These are phyloP conservation scores for peach (Prunus persica) DNA, from an alignment of 306 rosid genomes.

Conservation along the genomic window DNA sequence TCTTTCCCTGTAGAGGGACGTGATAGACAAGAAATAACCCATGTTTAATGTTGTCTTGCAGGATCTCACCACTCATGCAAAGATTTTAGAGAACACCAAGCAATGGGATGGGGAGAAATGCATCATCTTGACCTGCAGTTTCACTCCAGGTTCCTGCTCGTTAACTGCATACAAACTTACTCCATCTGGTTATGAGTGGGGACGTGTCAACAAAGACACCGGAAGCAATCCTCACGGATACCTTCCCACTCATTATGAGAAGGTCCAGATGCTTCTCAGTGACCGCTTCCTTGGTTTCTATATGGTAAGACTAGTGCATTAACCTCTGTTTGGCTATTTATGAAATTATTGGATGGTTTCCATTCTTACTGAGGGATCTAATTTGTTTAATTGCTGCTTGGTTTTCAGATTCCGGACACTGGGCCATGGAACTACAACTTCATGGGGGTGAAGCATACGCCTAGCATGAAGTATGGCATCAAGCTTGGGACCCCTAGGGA, in stretches of 20 bases:
- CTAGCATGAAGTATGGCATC: slow-evolving; percentile 86
- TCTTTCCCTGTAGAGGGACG: background rate
- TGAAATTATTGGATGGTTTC: background rate
- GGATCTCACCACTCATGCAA: slow-evolving; percentile 97
- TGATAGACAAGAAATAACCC: background rate
- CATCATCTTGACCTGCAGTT: slow-evolving; percentile 93
- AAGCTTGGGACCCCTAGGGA: slow-evolving; percentile 90
- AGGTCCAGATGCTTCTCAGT: slow-evolving; percentile 99
- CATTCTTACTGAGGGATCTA: background rate
- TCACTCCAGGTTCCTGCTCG: slow-evolving; percentile 98
- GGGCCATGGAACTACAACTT: slow-evolving; percentile 99
- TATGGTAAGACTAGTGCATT: slow-evolving; percentile 53
- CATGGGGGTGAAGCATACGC: slow-evolving; percentile 96
- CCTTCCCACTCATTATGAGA: slow-evolving; percentile 97
- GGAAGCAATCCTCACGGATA: slow-evolving; percentile 99
- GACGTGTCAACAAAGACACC: slow-evolving; percentile 88
- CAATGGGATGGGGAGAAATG: slow-evolving; percentile 99
- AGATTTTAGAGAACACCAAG: slow-evolving; percentile 88
- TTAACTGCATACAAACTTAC: slow-evolving; percentile 93
- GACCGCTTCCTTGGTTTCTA: slow-evolving; percentile 98
- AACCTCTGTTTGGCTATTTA: background rate
- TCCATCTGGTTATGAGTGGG: slow-evolving; percentile 98
- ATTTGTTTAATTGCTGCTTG: slow-evolving; percentile 12
- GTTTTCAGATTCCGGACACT: slow-evolving; percentile 73
- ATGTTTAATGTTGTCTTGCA: slow-evolving; percentile 33